Evolutionary conservation across 768 basidiomycete species (phyloP), one percentile per base, ranked within the genome.

Genomic region (Gyrodon lividus): DNA sequence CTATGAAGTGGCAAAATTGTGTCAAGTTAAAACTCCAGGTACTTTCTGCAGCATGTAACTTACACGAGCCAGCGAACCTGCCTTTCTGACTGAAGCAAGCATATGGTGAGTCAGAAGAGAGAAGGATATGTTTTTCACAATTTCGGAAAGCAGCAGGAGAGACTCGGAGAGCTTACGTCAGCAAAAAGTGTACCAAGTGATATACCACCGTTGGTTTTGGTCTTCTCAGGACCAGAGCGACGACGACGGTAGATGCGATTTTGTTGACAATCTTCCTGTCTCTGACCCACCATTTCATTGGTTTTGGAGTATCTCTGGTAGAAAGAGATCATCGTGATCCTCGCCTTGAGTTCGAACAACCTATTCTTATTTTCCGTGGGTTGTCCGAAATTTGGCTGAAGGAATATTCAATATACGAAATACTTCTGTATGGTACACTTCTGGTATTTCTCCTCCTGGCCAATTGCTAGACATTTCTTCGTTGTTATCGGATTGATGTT

Each of bases 311-410:
- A 72, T 65, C 78, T 84, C 82, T 88, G 86, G 80, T 56, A 91
- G 79, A 88, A 50, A 31, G 64, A 80, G 48, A 42, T 54, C 56
- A 30, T 26, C 23, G 24, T 28, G 51, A 69, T 72, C 70, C 84
- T 86, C 77, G 71, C 86, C 80, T 87, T 89, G 88, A 89, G 88
- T 89, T 89, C 84, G 86, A 76, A 65, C 72, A 65, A 67, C 77
- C 77, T 72, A 73, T 67, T 55, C 63, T 64, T 53, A 56, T 72
- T 31, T 40, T 5, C 17, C 46, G 56, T 82, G 82, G 80, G 80
- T 73, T 72, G 73, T 76, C 76, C 81, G 87, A 86, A 92, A 90
- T 92, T 91, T 74, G 81, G 86, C 70, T 72, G 81, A 86, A 69
- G 86, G 76, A 74, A 87, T 77, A 89, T 74, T 52, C 55, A 52